Evolutionary conservation across 164 flowering plant genomes (phyloP), one percentile per base, ranked within the genome.

Genomic region (Liriodendron chinense): DNA sequence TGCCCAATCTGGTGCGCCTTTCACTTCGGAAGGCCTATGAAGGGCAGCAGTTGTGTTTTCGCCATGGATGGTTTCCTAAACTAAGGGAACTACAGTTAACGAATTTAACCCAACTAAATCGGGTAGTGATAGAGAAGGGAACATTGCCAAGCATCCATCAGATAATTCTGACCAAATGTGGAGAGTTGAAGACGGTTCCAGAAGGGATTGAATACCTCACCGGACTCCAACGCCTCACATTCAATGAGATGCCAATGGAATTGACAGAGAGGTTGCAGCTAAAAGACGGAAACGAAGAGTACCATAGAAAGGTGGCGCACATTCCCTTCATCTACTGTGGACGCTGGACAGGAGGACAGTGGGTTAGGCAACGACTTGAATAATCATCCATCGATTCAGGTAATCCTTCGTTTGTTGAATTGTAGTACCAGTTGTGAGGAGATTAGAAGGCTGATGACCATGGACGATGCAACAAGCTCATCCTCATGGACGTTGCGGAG

Each of bases 1-100:
- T 77, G 34, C 79, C 75, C 23, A 26, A 34, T 57, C 16, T 77
- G 79, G 79, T 53, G 26, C 18, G 6, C 10, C 79, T 77, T 77
- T 1, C 0, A 12, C 64, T 77, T 10, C 4, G 4, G 12, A 65
- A 72, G 53, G 66, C 75, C 9, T 65, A 50, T 47, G 34, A 24
- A 13, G 14, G 67, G 16, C 5, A 9, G 13, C 9, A 23, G 56
- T 43, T 69, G 23, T 69, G 72, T 56, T 47, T 69, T 43, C 53
- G 21, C 12, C 8, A 21, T 47, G 72, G 72, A n/a, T 48, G 72
- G 57, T 69, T 69, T 57, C 56, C 21, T n/a, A 47, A 47, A 12
- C 72, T 69, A 57, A 69, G n/a, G 72, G 2, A 4, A 1, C 59
- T 69, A 48, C 1, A 3, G 2, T 48, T 69, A 47, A 1, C 0